phyloP scores from a whole-genome alignment of 768 basidiomycete species.

The Tulasnella calospora region DNA sequence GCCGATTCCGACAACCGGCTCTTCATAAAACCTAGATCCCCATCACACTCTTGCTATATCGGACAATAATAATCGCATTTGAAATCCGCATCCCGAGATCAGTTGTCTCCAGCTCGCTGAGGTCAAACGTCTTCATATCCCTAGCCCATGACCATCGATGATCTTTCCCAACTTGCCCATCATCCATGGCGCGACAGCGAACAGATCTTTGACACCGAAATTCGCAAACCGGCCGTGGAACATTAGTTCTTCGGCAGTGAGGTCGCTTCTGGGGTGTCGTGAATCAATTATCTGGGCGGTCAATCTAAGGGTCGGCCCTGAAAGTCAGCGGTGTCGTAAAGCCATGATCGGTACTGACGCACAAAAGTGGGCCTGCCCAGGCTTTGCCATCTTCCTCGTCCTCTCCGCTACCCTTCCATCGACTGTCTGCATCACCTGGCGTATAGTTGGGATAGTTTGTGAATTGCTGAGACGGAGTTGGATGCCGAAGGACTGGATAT shows the following conservation, averaged over 20 bases:
- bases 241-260: not conserved
- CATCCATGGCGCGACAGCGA: slow-evolving; percentile 75
- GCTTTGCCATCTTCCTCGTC: slow-evolving; percentile 34
- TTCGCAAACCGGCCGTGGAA: slow-evolving; percentile 51
- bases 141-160: slow-evolving; percentile 48
- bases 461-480: slow-evolving; percentile 53
- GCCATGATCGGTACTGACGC: not conserved
- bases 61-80: not conserved
- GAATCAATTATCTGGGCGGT: slow-evolving; percentile 18
- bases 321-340: not conserved
- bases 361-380: slow-evolving; percentile 30
- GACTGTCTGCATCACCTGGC: slow-evolving; percentile 60
- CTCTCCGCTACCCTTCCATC: slow-evolving; percentile 46
- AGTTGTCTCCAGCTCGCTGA: not conserved
- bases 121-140: not conserved
- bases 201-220: slow-evolving; percentile 63
- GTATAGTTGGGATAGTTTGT: slow-evolving; percentile 69
- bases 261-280: not conserved
- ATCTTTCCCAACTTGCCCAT: slow-evolving; percentile 56
- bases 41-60: not conserved
- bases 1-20: not conserved
- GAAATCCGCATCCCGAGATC: not conserved
- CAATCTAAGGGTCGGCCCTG: not conserved
- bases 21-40: not conserved
- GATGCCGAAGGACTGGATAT: slow-evolving; percentile 49